A percentile compares a stretch with the other conserved stretches of the same genome.
Conservation (phyloP, 2,329 filamentous ascomycete genomes). For the Albophoma yamanashiensis region DNA sequence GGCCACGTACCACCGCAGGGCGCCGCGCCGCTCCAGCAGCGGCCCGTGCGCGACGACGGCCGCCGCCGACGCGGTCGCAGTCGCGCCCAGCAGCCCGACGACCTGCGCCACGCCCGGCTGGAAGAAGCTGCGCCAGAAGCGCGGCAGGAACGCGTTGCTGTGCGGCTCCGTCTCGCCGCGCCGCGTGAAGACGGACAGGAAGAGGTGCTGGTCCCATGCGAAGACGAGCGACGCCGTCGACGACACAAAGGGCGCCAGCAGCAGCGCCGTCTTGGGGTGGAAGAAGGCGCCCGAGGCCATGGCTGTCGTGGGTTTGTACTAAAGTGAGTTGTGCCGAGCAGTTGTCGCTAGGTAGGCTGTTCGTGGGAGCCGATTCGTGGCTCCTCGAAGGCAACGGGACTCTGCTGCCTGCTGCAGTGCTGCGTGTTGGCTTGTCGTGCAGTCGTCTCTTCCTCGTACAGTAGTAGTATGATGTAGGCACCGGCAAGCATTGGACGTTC, state of each 20-base stretch:
- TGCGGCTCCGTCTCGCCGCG: slow-evolving; percentile 14
- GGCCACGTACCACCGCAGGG: slow-evolving; percentile 20
- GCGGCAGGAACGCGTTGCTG: slow-evolving; percentile 26
- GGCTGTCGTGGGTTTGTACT: not conserved
- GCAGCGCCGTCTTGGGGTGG: slow-evolving; percentile 25
- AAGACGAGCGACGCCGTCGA: slow-evolving; percentile 34
- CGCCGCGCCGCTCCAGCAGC: slow-evolving; percentile 13
- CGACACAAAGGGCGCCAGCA: slow-evolving; percentile 34
- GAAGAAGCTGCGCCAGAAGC: slow-evolving; percentile 33
- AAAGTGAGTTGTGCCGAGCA: not conserved
- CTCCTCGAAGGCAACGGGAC: not conserved
- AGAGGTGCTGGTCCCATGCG: slow-evolving; percentile 32
- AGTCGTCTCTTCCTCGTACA: not conserved
- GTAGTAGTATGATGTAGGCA: no score
- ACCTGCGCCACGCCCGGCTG: slow-evolving; percentile 20
- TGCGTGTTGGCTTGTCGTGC: no score
- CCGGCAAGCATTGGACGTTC: no score
- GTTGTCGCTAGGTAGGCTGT: no score
- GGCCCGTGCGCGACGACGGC: slow-evolving; percentile 13
- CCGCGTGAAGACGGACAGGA: slow-evolving; percentile 25
- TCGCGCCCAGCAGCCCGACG: slow-evolving; percentile 21
- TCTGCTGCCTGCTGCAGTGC: no score
- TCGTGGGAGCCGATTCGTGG: not conserved
- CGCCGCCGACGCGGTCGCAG: slow-evolving; percentile 17
- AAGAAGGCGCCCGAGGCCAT: slow-evolving; percentile 28